Base-by-base conservation (phyloP, 2,329 filamentous ascomycete species). In the Sporothrix protearum region DNA sequence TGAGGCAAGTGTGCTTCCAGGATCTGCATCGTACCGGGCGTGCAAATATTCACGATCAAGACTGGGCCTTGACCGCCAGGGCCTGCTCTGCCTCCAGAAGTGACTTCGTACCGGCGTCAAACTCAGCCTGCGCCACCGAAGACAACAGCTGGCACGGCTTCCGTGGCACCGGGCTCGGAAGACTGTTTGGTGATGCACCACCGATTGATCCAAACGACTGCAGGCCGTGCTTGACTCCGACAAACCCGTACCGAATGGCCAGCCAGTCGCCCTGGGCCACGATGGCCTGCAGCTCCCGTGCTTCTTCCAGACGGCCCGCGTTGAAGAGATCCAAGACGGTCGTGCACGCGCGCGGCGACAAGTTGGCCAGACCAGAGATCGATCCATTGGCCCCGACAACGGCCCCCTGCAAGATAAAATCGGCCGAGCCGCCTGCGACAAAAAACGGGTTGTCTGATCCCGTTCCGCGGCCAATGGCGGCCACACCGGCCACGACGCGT, bases 381-480 rank as follows among this genome's bases (percentile, higher is more conserved):
- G 92, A 86, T 45, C 92, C 91, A 71, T 90, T 87, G 2, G 89
- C 91, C 30, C 91, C 91, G 3, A 88, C 90, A 57, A 91, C 84
- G 51, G 92, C 80, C 0, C 89, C 89, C 79, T 92, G 91, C 14
- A 93, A 80, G 14, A 88, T 90, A 79, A 93, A 93, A 81, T 94
- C 91, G 69, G 90, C 90, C 66, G 88, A 91, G 71, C 92, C 91
- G 55, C 90, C 91, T 76, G 91, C 87, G 72, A 90, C 90, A 78
- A 91, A 84, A 82, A 93, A 93, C 28, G 77, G 75, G 28, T 74
- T 72, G 1, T 39, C 16, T 4, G 51, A 57, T 51, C 19, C 71
- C 16, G 68, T 68, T 4, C 59, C 57, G 1, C 68, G 57, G 12
- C 69, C 36, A 19, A 42, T 8, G 1, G 33, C 36, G 1, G 73